These are phyloP conservation scores for Beta vulgaris DNA, from an alignment of 148 eudicot species.

Conservation along the genomic window DNA sequence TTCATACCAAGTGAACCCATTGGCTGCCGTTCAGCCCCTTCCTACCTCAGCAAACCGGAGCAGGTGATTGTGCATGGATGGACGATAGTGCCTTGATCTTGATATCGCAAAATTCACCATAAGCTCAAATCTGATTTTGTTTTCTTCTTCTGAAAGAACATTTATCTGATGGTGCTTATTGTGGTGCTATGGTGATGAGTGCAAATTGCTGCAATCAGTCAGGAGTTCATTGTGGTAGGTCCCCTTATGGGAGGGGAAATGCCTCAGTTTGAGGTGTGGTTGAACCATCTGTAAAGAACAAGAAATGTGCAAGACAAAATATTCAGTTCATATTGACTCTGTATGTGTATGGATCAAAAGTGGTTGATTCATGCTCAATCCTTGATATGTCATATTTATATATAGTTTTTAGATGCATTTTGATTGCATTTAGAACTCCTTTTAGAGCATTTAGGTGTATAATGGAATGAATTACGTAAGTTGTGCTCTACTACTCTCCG, in stretches of 20 bases:
- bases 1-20: constrained; percentile 98
- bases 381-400: too few species aligned
- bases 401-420: too few species aligned
- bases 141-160: too few species aligned
- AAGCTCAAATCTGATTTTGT: neutral
- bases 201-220: neutral
- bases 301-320: neutral
- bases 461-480: too few species aligned
- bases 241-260: neutral
- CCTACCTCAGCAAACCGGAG: constrained; percentile 40
- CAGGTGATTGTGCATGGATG: constrained; percentile 5
- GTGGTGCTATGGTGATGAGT: neutral
- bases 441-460: too few species aligned
- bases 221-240: neutral
- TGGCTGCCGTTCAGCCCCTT: constrained; percentile 82
- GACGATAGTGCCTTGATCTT: neutral
- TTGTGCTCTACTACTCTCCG: too few species aligned
- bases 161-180: neutral
- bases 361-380: neutral
- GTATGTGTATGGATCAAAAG: neutral
- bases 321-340: neutral
- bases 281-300: neutral
- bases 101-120: neutral
- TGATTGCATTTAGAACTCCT: too few species aligned
- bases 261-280: neutral